phyloP scores from a whole-genome alignment of 768 basidiomycete species.

The Amanita exitialis region DNA sequence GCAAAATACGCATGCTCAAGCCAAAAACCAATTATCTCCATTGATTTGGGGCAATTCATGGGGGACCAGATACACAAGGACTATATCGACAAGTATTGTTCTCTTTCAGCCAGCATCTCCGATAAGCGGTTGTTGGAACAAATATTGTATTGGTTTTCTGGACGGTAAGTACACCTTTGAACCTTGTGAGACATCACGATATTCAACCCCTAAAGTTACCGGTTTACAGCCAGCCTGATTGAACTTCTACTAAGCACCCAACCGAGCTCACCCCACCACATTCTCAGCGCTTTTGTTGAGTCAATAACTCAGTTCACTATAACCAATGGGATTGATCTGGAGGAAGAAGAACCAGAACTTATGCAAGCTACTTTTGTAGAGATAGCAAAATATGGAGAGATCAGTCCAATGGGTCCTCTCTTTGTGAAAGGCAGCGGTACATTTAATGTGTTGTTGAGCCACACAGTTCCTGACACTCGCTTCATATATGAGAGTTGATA shows the following conservation, averaged over 20 bases:
- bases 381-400: conserved; percentile 7
- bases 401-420: too few species aligned
- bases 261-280: conserved; percentile 11
- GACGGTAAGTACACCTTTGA: too few species aligned
- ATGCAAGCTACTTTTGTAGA: conserved; percentile 1
- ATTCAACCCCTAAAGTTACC: too few species aligned
- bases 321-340: conserved; percentile 12
- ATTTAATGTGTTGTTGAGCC: conserved; percentile 5
- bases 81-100: neutral
- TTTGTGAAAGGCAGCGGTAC: conserved; percentile 3
- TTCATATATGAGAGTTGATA: conserved; percentile 9
- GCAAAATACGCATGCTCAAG: neutral
- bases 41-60: conserved; percentile 7
- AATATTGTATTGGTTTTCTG: too few species aligned
- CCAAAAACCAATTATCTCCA: conserved; percentile 4
- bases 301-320: conserved; percentile 12
- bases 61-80: neutral
- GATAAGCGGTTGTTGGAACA: too few species aligned
- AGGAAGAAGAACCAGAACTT: conserved; percentile 7
- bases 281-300: conserved; percentile 11
- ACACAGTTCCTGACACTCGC: conserved; percentile 3
- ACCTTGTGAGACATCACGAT: too few species aligned
- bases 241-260: conserved; percentile 11
- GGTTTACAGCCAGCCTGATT: too few species aligned
- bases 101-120: neutral